These are phyloP conservation scores for Sporormia fimetaria DNA, from an alignment of 495 filamentous ascomycete species.

Conservation along the genomic window DNA sequence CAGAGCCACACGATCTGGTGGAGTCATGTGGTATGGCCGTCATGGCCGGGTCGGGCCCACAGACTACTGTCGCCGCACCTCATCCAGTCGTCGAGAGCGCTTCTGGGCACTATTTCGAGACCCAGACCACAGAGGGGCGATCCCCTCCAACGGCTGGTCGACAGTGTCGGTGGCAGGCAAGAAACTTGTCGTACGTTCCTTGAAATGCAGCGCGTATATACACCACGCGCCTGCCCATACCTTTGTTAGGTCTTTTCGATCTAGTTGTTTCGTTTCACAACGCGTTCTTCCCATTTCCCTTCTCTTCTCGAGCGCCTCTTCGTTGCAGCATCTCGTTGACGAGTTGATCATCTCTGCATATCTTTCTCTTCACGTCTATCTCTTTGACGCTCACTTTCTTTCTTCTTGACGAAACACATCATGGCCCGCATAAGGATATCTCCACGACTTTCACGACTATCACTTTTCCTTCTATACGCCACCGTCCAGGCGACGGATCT, in stretches of 20 bases:
- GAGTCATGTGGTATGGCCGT: too few relatives aligned
- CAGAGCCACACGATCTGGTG: slow-evolving; percentile 20
- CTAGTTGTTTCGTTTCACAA: too few relatives aligned
- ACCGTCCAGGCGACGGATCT: slow-evolving; percentile 32
- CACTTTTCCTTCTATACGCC: slow-evolving; percentile 28
- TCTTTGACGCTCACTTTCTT: background rate
- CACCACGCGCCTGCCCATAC: too few relatives aligned
- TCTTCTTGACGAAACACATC: background rate
- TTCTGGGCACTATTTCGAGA: slow-evolving; percentile 10
- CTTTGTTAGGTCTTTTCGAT: too few relatives aligned
- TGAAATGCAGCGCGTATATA: slow-evolving; percentile 14
- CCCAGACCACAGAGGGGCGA: too few relatives aligned
- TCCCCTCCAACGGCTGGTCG: background rate
- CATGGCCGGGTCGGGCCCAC: slow-evolving; percentile 4
- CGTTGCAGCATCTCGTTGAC: too few relatives aligned
- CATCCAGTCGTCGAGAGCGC: slow-evolving; percentile 16
- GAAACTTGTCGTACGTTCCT: too few relatives aligned
- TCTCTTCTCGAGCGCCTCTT: too few relatives aligned
- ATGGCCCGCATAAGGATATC: background rate
- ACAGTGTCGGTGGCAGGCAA: background rate
- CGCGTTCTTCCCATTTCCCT: too few relatives aligned
- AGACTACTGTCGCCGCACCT: slow-evolving; percentile 8
- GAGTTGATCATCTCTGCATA: background rate
- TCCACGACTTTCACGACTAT: slow-evolving; percentile 24
- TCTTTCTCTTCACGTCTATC: slow-evolving; percentile 1